Conservation (phyloP, 306 rosid genomes). For the Glycine soja region DNA sequence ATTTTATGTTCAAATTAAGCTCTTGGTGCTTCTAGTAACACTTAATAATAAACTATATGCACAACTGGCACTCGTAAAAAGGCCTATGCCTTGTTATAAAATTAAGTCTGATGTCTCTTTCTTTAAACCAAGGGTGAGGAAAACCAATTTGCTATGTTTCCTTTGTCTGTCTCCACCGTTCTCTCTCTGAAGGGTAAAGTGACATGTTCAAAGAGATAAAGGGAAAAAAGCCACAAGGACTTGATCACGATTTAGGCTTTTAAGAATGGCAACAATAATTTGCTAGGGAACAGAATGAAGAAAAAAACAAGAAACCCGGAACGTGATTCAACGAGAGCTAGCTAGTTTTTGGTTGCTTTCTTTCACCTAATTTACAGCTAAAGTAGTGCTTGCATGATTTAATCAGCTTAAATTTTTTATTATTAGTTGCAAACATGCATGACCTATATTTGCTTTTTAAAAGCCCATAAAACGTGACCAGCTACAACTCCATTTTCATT, state of each 20-base stretch:
- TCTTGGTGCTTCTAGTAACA: background rate
- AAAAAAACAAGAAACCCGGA: slow-evolving; percentile 32
- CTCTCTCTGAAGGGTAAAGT: slow-evolving; percentile 55
- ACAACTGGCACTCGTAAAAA: slow-evolving; percentile 12
- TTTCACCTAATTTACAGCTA: slow-evolving; percentile 52
- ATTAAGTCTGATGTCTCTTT: slow-evolving; percentile 31
- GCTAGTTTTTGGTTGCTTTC: slow-evolving; percentile 53
- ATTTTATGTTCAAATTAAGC: slow-evolving; percentile 6
- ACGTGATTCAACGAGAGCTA: slow-evolving; percentile 52
- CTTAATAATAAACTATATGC: background rate
- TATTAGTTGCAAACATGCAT: slow-evolving; percentile 32
- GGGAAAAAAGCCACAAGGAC: slow-evolving; percentile 40
- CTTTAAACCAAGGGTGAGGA: slow-evolving; percentile 42
- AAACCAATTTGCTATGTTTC: slow-evolving; percentile 37
- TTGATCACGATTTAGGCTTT: slow-evolving; percentile 68
- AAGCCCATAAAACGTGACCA: slow-evolving; percentile 45
- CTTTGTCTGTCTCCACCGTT: slow-evolving; percentile 45
- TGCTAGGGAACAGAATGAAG: slow-evolving; percentile 48
- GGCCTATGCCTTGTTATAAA: slow-evolving; percentile 35
- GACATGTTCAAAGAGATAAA: slow-evolving; percentile 53
- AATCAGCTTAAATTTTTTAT: slow-evolving; percentile 19
- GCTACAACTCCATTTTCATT: slow-evolving; percentile 40
- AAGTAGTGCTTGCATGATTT: slow-evolving; percentile 48
- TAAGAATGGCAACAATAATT: slow-evolving; percentile 60
- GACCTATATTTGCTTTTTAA: slow-evolving; percentile 41